A percentile compares a stretch with the other conserved stretches of the same genome.
phyloP scores from a whole-genome alignment of 768 basidiomycete species.

The Lepiota brunneoincarnata region DNA sequence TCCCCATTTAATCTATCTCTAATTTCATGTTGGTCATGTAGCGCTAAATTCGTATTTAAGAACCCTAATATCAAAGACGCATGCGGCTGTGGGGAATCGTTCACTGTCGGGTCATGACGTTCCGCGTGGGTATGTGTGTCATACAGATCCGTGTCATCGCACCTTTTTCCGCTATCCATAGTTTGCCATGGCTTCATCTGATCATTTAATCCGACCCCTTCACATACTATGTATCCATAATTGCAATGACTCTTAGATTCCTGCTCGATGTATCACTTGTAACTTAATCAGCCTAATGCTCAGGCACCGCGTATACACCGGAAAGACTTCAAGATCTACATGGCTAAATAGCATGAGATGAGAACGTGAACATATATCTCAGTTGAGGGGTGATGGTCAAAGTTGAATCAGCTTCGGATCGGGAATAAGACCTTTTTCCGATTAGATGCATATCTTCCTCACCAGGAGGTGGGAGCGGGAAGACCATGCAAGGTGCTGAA shows the following conservation, averaged over 20 bases:
- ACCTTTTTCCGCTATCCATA: background rate
- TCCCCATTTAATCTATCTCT: background rate
- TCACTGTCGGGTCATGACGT: constrained; percentile 54
- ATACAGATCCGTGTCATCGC: background rate
- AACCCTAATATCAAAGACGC: constrained; percentile 95
- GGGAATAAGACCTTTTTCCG: no score
- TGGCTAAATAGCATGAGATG: background rate
- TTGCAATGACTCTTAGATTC: background rate
- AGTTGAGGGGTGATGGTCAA: no score
- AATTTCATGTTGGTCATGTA: constrained; percentile 24
- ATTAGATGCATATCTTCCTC: no score
- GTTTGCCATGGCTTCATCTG: background rate
- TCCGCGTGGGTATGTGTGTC: background rate
- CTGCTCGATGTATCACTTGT: constrained; percentile 6
- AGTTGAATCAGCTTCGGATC: no score
- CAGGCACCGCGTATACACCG: background rate
- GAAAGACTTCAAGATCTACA: no score
- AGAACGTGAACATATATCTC: no score
- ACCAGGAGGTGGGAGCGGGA: no score
- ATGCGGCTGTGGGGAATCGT: constrained; percentile 94
- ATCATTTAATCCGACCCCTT: background rate
- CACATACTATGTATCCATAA: constrained; percentile 8
- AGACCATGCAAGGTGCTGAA: background rate
- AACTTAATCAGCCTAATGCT: constrained; percentile 1
- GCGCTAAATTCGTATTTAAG: constrained; percentile 79